Base-by-base conservation (phyloP, 2,329 filamentous ascomycete species). In the Paraphaeosphaeria minitans region DNA sequence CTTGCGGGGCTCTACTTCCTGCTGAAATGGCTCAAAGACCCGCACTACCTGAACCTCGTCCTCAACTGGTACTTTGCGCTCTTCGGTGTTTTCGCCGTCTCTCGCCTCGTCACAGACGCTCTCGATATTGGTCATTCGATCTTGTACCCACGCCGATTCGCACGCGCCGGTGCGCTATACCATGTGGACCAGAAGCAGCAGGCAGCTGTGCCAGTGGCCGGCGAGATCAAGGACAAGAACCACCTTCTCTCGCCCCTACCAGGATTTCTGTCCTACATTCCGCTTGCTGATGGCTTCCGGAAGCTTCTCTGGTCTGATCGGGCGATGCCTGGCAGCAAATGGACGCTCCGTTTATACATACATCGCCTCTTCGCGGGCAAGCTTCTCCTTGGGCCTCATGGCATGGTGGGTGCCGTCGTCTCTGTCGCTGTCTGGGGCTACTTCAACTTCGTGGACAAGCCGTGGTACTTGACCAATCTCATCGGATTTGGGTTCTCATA, bases 401-500 rank as follows among this genome's bases (percentile, higher is more conserved):
- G 84, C 49, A 75, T 89, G 33, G 66, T 88, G 21, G 85, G 86
- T 0, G 67, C 86, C 35, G 46, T 88, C 19, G 64, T 85, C 51
- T 84, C 87, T 0, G 68, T 89, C 10, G 74, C 79, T 16, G 82
- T 84, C 7, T 79, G 89, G 21, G 75, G 82, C 7, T 94, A 93
- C 76, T 89, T 91, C 68, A 83, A 85, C 51, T 80, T 87, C 33
- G 76, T 87, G 27, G 77, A 77, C 27, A 87, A 85, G 65, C 84
- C 85, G 33, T 89, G 89, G 78, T 91, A 86, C 67, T 77, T 97
- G 39, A 94, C 92, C 47, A 98, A 98, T 72, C 79, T 96, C 37
- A 85, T 97, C 69, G 93, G 92, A 0, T 92, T 94, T 66, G 90
- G 89, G 6, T 92, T 97, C 79, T 93, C 89, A 65, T 97, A 98